A percentile compares a stretch with the other conserved stretches of the same genome.
phyloP scores from a whole-genome alignment of 306 rosid species.

The Abrus pulchellus region DNA sequence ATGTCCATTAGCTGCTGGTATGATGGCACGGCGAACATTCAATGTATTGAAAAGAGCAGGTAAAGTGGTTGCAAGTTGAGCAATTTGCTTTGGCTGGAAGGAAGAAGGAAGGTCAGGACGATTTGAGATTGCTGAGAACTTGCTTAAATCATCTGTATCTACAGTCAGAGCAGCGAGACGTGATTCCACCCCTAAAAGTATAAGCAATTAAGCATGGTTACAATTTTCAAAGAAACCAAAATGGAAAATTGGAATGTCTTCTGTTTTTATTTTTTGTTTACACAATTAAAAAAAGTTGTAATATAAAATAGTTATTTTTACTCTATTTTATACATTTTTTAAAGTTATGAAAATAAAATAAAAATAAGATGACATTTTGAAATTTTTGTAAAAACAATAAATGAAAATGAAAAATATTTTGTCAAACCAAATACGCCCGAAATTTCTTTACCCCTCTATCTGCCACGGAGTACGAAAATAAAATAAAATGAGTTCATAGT shows the following conservation, averaged over 20 bases:
- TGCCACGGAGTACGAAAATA: background rate
- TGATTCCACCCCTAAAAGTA: conserved; percentile 83
- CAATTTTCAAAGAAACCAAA: conserved; percentile 28
- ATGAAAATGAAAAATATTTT: background rate
- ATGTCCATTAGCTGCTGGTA: conserved; percentile 97
- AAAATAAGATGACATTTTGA: background rate
- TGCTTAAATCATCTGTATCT: conserved; percentile 67
- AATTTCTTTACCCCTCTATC: background rate
- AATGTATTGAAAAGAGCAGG: conserved; percentile 78
- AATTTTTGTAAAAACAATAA: background rate
- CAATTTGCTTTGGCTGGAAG: conserved; percentile 72
- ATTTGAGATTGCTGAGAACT: conserved; percentile 53
- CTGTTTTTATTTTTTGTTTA: background rate
- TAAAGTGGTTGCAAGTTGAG: conserved; percentile 57
- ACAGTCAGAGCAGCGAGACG: conserved; percentile 87
- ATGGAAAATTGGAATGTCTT: background rate
- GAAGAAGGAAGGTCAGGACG: conserved; percentile 77
- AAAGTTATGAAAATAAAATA: background rate
- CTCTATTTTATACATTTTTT: background rate
- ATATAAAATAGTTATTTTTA: background rate
- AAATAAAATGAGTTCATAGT: conserved; percentile 13
- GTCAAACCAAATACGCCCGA: background rate
- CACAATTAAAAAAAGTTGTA: background rate
- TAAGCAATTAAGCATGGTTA: conserved; percentile 38
- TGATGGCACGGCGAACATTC: conserved; percentile 82